Evolutionary conservation across 1,284 basidiomycete genomes (phyloP).

Genomic region (Heterobasidion parviporum): DNA sequence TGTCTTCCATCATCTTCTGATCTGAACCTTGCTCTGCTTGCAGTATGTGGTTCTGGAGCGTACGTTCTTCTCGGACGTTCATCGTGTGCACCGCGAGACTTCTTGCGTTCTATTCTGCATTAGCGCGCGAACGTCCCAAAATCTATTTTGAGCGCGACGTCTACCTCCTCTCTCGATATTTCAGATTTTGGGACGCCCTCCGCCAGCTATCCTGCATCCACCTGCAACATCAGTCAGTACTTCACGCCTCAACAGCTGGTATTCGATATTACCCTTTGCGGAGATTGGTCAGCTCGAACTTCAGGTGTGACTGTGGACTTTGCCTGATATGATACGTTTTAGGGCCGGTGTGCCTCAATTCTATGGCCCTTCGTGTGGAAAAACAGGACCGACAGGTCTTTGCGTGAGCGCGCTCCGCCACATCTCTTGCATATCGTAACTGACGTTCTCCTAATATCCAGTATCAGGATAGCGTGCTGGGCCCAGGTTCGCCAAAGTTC

Average conservation of each 20-base stretch:
- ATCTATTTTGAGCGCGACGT: conserved; percentile 27
- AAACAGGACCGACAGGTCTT: conserved; percentile 27
- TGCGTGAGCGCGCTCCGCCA: conserved; percentile 21
- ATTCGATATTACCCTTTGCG: conserved; percentile 51
- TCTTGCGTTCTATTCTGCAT: too few relatives aligned
- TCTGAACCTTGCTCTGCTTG: background rate
- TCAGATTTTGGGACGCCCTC: conserved; percentile 45
- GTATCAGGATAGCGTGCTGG: conserved; percentile 48
- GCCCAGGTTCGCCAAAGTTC: conserved; percentile 41
- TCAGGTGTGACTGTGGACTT: background rate
- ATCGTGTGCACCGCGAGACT: conserved; percentile 5
- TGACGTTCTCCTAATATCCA: conserved; percentile 8
- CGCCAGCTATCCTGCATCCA: conserved; percentile 36
- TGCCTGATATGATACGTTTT: background rate
- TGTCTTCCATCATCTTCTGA: background rate
- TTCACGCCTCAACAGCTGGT: conserved; percentile 48
- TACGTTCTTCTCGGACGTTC: conserved; percentile 22
- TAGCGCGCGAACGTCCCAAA: conserved; percentile 36
- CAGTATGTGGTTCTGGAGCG: conserved; percentile 73
- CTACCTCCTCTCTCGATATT: conserved; percentile 39
- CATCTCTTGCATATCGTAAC: background rate
- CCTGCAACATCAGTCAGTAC: conserved; percentile 37
- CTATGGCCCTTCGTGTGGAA: conserved; percentile 31
- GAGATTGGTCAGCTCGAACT: conserved; percentile 34
- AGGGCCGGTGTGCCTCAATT: conserved; percentile 11